A percentile compares a stretch with the other conserved stretches of the same genome.
These are phyloP conservation scores for Myochromella boudieri DNA, from an alignment of 768 basidiomycete species.

Conservation along the genomic window DNA sequence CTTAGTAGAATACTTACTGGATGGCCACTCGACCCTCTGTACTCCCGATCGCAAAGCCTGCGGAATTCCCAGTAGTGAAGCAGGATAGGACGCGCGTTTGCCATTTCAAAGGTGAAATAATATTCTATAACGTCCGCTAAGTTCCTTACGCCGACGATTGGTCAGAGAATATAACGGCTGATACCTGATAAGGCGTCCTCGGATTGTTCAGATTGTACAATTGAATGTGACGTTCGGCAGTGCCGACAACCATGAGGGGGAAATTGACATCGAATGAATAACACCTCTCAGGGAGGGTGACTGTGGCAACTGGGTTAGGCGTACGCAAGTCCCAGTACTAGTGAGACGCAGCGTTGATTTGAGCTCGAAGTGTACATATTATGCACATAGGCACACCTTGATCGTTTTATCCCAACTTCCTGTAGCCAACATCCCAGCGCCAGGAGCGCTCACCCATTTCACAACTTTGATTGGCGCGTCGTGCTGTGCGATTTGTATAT, in stretches of 20 bases:
- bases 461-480: slow-evolving; percentile 87
- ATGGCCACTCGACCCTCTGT: slow-evolving; percentile 93
- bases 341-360: not conserved
- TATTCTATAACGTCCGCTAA: slow-evolving; percentile 48
- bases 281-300: slow-evolving; percentile 84
- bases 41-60: slow-evolving; percentile 83
- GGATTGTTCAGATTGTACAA: slow-evolving; percentile 88
- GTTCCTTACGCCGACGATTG: not conserved
- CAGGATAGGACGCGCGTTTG: slow-evolving; percentile 87
- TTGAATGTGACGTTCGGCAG: slow-evolving; percentile 89
- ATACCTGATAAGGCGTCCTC: slow-evolving; percentile 66
- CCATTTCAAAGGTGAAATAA: slow-evolving; percentile 88
- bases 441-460: slow-evolving; percentile 75
- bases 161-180: slow-evolving; percentile 1
- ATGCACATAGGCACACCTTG: slow-evolving; percentile 56
- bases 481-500: slow-evolving; percentile 87
- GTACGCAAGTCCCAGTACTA: slow-evolving; percentile 94
- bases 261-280: slow-evolving; percentile 84
- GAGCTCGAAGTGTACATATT: not conserved
- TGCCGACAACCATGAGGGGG: slow-evolving; percentile 88
- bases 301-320: slow-evolving; percentile 71
- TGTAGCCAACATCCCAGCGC: slow-evolving; percentile 78
- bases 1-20: slow-evolving; percentile 65
- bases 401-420: slow-evolving; percentile 98
- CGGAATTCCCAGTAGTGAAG: slow-evolving; percentile 64